Evolutionary conservation across 257 asterid species (phyloP).

Genomic region (Solanum dulcamara): DNA sequence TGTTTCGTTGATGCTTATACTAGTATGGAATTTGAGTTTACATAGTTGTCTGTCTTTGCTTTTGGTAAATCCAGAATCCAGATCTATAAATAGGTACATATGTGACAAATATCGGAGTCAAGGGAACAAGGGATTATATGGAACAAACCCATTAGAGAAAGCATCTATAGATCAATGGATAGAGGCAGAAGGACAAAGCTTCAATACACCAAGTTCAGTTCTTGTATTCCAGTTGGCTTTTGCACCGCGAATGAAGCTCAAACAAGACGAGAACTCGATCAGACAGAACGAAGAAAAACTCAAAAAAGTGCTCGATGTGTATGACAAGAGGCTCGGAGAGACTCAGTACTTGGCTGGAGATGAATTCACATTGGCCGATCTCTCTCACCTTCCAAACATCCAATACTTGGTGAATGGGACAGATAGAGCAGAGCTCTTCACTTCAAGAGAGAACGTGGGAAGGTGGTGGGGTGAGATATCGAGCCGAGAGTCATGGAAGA

Average conservation of each 20-base stretch:
- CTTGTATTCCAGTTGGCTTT: slow-evolving; percentile 64
- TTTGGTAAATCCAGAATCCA: slow-evolving; percentile 37
- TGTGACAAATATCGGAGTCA: slow-evolving; percentile 57
- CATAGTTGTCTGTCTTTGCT: not conserved
- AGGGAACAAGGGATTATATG: slow-evolving; percentile 47
- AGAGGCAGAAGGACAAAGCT: slow-evolving; percentile 64
- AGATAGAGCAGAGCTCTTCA: slow-evolving; percentile 31
- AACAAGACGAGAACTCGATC: slow-evolving; percentile 54
- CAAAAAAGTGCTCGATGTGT: slow-evolving; percentile 67
- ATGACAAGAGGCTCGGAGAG: slow-evolving; percentile 65
- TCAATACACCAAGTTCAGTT: slow-evolving; percentile 53
- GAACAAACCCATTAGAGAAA: slow-evolving; percentile 50
- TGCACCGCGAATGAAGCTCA: slow-evolving; percentile 65
- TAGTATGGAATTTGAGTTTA: not conserved
- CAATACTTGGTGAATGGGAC: slow-evolving; percentile 40
- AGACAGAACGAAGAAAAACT: slow-evolving; percentile 61
- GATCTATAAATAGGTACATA: slow-evolving; percentile 55
- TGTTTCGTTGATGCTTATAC: not conserved
- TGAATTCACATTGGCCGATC: slow-evolving; percentile 72
- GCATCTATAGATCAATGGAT: slow-evolving; percentile 86
- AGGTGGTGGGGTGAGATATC: slow-evolving; percentile 90
- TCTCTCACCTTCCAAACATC: slow-evolving; percentile 64
- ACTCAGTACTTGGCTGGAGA: slow-evolving; percentile 65
- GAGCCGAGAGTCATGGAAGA: slow-evolving; percentile 60
- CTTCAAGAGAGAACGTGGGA: slow-evolving; percentile 53